Percentiles rank a stretch among this genome's conserved stretches.
phyloP scores from a whole-genome alignment of 2,329 filamentous ascomycete species.

The Nigrograna mackinnonii region DNA sequence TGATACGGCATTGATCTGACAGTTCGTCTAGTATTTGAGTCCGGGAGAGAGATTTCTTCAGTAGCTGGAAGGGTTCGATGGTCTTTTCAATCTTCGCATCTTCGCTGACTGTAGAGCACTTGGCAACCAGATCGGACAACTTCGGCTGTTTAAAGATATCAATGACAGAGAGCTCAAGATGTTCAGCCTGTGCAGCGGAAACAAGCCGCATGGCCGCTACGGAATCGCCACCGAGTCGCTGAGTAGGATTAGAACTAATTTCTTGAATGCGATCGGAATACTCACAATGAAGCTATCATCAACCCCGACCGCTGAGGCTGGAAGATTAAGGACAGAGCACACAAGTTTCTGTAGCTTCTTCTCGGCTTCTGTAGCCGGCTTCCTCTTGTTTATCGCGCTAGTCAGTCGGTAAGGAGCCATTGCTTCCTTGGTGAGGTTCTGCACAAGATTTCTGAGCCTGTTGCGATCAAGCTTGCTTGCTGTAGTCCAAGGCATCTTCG shows the following conservation, averaged over 20 bases:
- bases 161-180: slow-evolving; percentile 29
- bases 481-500: slow-evolving; percentile 34
- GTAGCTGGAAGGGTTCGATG: slow-evolving; percentile 25
- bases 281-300: slow-evolving; percentile 38
- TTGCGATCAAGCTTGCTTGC: slow-evolving; percentile 38
- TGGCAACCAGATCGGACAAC: slow-evolving; percentile 31
- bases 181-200: slow-evolving; percentile 27
- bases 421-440: slow-evolving; percentile 30
- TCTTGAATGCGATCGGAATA: not conserved
- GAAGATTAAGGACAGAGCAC: slow-evolving; percentile 28
- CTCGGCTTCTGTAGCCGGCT: slow-evolving; percentile 26
- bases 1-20: slow-evolving; percentile 22
- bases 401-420: slow-evolving; percentile 32
- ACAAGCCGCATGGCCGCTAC: slow-evolving; percentile 36
- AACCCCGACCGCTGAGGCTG: slow-evolving; percentile 24
- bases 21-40: slow-evolving; percentile 22
- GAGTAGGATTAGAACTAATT: slow-evolving; percentile 25
- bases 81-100: slow-evolving; percentile 7
- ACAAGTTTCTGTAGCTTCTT: slow-evolving; percentile 35
- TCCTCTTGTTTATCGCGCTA: slow-evolving; percentile 30
- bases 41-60: slow-evolving; percentile 10
- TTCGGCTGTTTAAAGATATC: slow-evolving; percentile 36
- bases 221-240: slow-evolving; percentile 38
- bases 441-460: slow-evolving; percentile 26
- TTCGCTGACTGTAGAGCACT: slow-evolving; percentile 12